Base-by-base conservation (phyloP, 768 basidiomycete genomes). In the Leccinum aurantiacum region DNA sequence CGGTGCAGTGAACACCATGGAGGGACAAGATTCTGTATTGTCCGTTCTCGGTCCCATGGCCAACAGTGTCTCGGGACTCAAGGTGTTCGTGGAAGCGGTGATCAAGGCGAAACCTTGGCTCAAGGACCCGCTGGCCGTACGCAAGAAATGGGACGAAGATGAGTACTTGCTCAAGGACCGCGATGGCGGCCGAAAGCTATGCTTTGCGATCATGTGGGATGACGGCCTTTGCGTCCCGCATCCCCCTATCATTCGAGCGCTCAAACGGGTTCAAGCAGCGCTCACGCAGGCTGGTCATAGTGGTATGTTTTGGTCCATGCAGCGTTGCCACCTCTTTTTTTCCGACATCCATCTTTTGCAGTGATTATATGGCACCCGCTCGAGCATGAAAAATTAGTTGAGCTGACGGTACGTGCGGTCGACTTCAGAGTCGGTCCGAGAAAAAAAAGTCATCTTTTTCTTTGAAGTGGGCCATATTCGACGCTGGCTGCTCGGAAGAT, bases 21-120 rank as follows among this genome's bases (percentile, higher is more conserved):
- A 87, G 69, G 92, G 92, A 25, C 85, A 88, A 69, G 90, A 92
- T 61, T 84, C 86, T 15, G 65, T 90, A 29, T 76, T 76, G 4
- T 90, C 90, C 3, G 88, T 92, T 29, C 77, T 93, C 13, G 93
- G 93, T 0, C 93, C 93, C 5, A 76, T 93, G 55, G 76, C 84
- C 2, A 77, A 74, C 47, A 83, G 82, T 35, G 62, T 92, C 53
- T 75, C 71, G 8, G 89, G 82, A n/a, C 71, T 94, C 57, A 87
- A 84, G 67, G 64, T 73, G 0, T 93, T 94, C 73, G 82, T 83
- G 71, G 79, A 87, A 68, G 80, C 83, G 1, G 81, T 95, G 19
- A 65, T 88, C 17, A 81, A 78, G 62, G 67, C 76, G 25, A 76
- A 82, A 60, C 86, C 90, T 4, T 92, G 91, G 91, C 65, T 79